Conservation (phyloP, 2,329 filamentous ascomycete genomes). For the Meredithiella fracta region DNA sequence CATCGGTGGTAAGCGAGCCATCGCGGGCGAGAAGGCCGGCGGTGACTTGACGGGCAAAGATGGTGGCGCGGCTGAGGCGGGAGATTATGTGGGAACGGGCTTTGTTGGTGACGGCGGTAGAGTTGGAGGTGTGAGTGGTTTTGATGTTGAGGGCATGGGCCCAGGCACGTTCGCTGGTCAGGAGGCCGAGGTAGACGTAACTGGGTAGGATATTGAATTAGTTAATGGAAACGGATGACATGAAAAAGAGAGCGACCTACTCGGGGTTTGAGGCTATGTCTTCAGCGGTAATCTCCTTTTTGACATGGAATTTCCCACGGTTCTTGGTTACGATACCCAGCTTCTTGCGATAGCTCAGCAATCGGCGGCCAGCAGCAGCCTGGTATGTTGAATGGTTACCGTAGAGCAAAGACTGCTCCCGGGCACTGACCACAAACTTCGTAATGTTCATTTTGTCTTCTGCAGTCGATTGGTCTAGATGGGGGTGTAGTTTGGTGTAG, state of each 20-base stretch:
- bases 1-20: slow-evolving; percentile 47
- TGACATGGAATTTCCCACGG: slow-evolving; percentile 68
- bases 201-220: slow-evolving; percentile 27
- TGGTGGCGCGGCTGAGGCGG: slow-evolving; percentile 63
- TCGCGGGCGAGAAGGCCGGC: slow-evolving; percentile 45
- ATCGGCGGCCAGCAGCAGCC: slow-evolving; percentile 57
- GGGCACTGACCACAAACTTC: slow-evolving; percentile 58
- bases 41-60: slow-evolving; percentile 51
- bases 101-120: slow-evolving; percentile 61
- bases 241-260: slow-evolving; percentile 31
- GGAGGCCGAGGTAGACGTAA: slow-evolving; percentile 61
- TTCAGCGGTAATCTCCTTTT: slow-evolving; percentile 52
- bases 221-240: neutral
- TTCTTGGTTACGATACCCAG: slow-evolving; percentile 70
- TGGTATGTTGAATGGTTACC: slow-evolving; percentile 83
- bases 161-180: slow-evolving; percentile 83
- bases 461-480: neutral
- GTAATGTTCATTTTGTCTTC: slow-evolving; percentile 66
- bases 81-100: slow-evolving; percentile 81
- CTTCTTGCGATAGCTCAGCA: slow-evolving; percentile 72
- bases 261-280: slow-evolving; percentile 60
- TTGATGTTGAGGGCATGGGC: slow-evolving; percentile 94
- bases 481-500: neutral
- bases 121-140: slow-evolving; percentile 60
- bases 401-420: slow-evolving; percentile 70